A percentile compares a stretch with the other conserved stretches of the same genome.
Conservation (phyloP, 2,329 filamentous ascomycete genomes). For the Penicillium capsulatum region DNA sequence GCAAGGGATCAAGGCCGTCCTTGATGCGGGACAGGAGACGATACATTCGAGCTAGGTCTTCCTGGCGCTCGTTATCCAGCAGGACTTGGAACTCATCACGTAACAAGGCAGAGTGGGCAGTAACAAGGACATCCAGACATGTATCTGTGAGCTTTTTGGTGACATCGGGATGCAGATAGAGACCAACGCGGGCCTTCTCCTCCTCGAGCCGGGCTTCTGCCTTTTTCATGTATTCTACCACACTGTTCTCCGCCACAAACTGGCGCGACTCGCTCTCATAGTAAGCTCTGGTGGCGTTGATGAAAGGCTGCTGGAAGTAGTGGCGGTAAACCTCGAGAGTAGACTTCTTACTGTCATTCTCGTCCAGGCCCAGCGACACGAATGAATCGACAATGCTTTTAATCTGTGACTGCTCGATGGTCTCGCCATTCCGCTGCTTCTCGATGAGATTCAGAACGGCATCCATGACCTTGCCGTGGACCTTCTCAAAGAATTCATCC, state of each 20-base stretch:
- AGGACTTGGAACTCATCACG: conserved; percentile 94
- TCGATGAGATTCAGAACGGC: conserved; percentile 92
- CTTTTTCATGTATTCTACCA: conserved; percentile 99
- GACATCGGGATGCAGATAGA: conserved; percentile 91
- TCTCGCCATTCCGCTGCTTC: conserved; percentile 95
- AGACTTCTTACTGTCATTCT: conserved; percentile 86
- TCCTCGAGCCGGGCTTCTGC: conserved; percentile 83
- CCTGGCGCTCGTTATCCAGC: conserved; percentile 88
- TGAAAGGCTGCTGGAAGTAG: conserved; percentile 90
- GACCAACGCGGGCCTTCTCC: conserved; percentile 86
- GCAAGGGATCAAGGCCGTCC: conserved; percentile 83
- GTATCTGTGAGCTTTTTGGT: conserved; percentile 75
- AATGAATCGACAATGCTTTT: conserved; percentile 97
- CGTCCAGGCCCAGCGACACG: conserved; percentile 88
- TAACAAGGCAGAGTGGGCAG: conserved; percentile 77
- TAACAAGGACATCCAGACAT: conserved; percentile 85
- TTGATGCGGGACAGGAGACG: conserved; percentile 82
- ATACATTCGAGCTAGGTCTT: conserved; percentile 96
- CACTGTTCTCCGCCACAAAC: conserved; percentile 93
- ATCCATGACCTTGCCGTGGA: conserved; percentile 86
- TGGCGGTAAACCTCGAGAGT: conserved; percentile 91
- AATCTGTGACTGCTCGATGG: conserved; percentile 94
- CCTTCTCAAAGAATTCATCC: conserved; percentile 77
- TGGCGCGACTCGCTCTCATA: conserved; percentile 90
- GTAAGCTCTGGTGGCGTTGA: conserved; percentile 76